A percentile compares a stretch with the other conserved stretches of the same genome.
Conservation (phyloP, 139 green algal genomes). For the Chloropicon primus region DNA sequence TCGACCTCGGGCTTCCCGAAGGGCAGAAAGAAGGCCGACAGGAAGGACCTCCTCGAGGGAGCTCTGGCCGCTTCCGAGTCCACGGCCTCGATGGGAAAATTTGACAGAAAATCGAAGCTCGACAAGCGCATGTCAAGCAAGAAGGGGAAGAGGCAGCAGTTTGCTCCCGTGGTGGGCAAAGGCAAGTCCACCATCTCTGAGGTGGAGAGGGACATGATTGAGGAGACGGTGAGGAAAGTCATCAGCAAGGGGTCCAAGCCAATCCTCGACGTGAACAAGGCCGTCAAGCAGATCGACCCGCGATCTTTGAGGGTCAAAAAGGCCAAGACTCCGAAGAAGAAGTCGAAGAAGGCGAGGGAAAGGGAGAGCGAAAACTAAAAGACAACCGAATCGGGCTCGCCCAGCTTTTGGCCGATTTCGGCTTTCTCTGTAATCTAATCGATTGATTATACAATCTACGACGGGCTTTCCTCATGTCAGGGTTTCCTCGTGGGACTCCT, state of each 20-base stretch:
- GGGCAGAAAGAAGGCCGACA: slow-evolving; percentile 30
- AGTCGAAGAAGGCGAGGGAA: background rate
- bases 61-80: slow-evolving; percentile 53
- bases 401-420: too few relatives aligned
- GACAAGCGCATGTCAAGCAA: slow-evolving; percentile 21
- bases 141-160: background rate
- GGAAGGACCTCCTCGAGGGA: slow-evolving; percentile 53
- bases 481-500: too few relatives aligned
- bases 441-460: too few relatives aligned
- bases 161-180: background rate
- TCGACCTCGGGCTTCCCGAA: slow-evolving; percentile 27
- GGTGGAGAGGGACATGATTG: background rate
- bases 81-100: slow-evolving; percentile 92
- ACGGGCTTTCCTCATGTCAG: too few relatives aligned
- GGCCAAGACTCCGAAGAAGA: background rate
- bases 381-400: too few relatives aligned
- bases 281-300: background rate
- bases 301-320: background rate
- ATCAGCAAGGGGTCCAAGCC: background rate
- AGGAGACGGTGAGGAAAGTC: background rate
- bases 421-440: too few relatives aligned
- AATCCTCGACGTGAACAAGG: background rate
- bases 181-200: background rate
- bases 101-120: slow-evolving; percentile 57
- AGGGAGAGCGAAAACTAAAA: background rate